Evolutionary conservation across 1,284 basidiomycete species (phyloP), one percentile per base, ranked within the genome.

Genomic region (Pulveroboletus sp.): DNA sequence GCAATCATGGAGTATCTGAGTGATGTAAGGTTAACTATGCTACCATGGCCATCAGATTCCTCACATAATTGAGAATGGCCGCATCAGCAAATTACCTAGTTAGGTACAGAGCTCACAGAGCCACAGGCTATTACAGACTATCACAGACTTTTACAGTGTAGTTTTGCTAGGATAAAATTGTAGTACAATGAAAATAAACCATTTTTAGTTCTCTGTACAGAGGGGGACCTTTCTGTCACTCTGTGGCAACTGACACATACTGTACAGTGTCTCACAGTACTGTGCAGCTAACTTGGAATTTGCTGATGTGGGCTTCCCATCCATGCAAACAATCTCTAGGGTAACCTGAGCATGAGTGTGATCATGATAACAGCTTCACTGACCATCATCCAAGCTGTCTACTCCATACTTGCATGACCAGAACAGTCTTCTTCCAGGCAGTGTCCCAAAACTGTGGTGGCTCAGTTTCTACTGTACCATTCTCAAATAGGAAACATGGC

Each of bases 351-450:
- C 26, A 42, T 18, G 14, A 43, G 28, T 0, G 0, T 18, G n/a
- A 38, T 26, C 15, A 6, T 8, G 22, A 53, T 8, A n/a, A 29
- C 1, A 25, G 24, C 4, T 31, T 25, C 14, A 58, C 64, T 48
- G 31, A 77, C 77, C 74, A 57, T 71, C 72, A 28, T 79, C 71
- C 51, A 56, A 57, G 11, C 73, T 72, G 31, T 74, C 67, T 18
- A 68, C 68, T 52, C 72, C 42, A 49, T 62, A 9, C 39, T 45
- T 36, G 49, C 66, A 22, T 59, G 61, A 17, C 66, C 60, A 12
- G 51, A 36, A 47, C 64, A 63, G 2, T 59, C 52, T 29, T 62
- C 59, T n/a, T 72, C 72, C 5, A 67, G 47, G 0, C 69, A 68
- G 26, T 78, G 75, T 0, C 76, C 77, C 1, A 73, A 72, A 50